These are phyloP conservation scores for Vitis hybrid DNA, from an alignment of 177 flowering plant genomes.

Conservation along the genomic window DNA sequence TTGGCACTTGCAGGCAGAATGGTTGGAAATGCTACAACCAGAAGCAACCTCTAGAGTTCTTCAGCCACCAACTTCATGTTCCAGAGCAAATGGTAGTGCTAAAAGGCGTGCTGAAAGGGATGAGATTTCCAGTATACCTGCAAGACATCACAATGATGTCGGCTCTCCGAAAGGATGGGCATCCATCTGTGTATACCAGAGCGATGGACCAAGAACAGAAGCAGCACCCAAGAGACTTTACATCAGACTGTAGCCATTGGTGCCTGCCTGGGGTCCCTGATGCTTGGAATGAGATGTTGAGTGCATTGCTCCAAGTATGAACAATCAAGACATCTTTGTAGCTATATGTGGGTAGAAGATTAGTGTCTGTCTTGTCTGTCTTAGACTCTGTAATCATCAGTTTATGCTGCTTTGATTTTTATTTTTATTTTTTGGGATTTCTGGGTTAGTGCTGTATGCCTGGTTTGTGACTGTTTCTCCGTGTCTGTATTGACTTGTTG, in stretches of 20 bases:
- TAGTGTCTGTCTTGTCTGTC: neutral
- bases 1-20: slow-evolving; percentile 42
- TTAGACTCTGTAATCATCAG: neutral
- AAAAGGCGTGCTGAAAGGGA: slow-evolving; percentile 52
- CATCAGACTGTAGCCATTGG: slow-evolving; percentile 92
- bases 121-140: slow-evolving; percentile 74
- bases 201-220: slow-evolving; percentile 35
- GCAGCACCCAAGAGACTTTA: slow-evolving; percentile 26
- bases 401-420: too few relatives aligned
- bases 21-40: slow-evolving; percentile 86
- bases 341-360: too few relatives aligned
- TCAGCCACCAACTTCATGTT: slow-evolving; percentile 39
- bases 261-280: slow-evolving; percentile 95
- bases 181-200: slow-evolving; percentile 68
- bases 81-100: slow-evolving; percentile 57
- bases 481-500: too few relatives aligned
- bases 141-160: slow-evolving; percentile 78
- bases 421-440: too few relatives aligned
- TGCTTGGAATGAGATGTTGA: slow-evolving; percentile 75
- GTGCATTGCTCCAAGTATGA: slow-evolving; percentile 31
- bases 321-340: neutral
- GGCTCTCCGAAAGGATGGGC: slow-evolving; percentile 71
- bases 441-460: too few relatives aligned
- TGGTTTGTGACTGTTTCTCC: too few relatives aligned
- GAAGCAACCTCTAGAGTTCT: slow-evolving; percentile 48